Evolutionary conservation across 176 grass and related monocot species (phyloP), one percentile per base, ranked within the genome.

Genomic region (Oryza glaberrima): DNA sequence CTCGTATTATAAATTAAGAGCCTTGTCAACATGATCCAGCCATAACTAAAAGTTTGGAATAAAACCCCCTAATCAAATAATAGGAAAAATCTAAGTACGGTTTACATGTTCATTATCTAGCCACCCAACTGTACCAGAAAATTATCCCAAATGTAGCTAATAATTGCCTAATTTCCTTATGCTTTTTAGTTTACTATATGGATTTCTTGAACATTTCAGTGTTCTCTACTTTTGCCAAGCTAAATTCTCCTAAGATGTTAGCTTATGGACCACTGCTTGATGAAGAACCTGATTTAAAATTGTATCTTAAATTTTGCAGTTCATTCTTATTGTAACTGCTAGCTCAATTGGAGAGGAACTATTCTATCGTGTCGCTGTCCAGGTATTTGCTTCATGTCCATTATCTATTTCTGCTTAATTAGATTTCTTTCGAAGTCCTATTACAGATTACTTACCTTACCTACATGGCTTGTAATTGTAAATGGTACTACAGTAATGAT

Each of bases 261-360:
- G 46, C 7, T 71, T 56, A 81, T 71, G 47, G 66, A 71, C 22
- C 40, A 41, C 72, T 40, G 51, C n/a, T 82, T 43, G 48, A 0
- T 60, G 5, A 6, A 54, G 4, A 54, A 17, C 32, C 67, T 73
- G 30, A 34, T 9, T 35, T 15, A 22, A 83, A 35, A 35, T 15
- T 47, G 22, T 44, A 63, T 22, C 56, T 22, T 61, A 12, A 22
- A 81, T 43, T 60, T 20, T 77, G 76, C 68, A 98, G 93, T 98
- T 98, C 89, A 87, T 95, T 69, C 73, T 98, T 80, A 85, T 98
- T 63, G 88, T 98, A 38, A 81, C 87, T 34, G 96, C 96, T 72
- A 98, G 93, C 76, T 95, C 93, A 47, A 81, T 98, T 74, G 96
- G 93, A 2, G 96, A 98, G 83, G 96, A 98, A 65, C 85, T 98